Evolutionary conservation across 805 yeast genomes (phyloP).

Genomic region (Candida stauntonica): DNA sequence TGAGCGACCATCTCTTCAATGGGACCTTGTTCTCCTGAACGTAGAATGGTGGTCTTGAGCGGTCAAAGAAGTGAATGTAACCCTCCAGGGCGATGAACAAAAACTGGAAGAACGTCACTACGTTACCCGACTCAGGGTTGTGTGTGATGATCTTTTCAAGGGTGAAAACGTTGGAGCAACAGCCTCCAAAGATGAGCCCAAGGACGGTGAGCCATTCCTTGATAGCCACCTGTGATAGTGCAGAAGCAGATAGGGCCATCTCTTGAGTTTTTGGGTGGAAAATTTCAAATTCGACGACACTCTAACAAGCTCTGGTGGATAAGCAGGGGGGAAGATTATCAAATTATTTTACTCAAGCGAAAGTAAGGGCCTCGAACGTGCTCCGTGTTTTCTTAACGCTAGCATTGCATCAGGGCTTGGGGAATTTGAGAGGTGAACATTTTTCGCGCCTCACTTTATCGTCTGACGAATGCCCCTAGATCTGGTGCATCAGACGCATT

Average conservation of each 20-base stretch:
- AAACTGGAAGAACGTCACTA: slow-evolving; percentile 59
- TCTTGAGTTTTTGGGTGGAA: too few species aligned
- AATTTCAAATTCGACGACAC: too few species aligned
- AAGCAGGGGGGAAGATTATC: too few species aligned
- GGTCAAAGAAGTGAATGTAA: slow-evolving; percentile 33
- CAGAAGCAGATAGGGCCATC: slow-evolving; percentile 7
- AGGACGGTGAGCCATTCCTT: slow-evolving; percentile 23
- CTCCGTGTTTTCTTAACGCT: too few species aligned
- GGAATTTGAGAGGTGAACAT: too few species aligned
- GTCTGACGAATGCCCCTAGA: too few species aligned
- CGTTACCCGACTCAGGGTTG: slow-evolving; percentile 38
- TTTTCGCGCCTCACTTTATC: too few species aligned
- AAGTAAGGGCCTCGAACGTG: too few species aligned
- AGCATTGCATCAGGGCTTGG: too few species aligned
- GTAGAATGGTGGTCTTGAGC: slow-evolving; percentile 28
- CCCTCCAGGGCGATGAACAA: slow-evolving; percentile 45
- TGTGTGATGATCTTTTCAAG: slow-evolving; percentile 48
- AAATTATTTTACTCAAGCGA: too few species aligned
- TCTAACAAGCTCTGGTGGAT: too few species aligned
- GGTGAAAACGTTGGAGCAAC: slow-evolving; percentile 66
- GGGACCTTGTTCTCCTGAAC: slow-evolving; percentile 38
- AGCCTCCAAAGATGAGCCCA: slow-evolving; percentile 58
- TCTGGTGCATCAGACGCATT: too few species aligned
- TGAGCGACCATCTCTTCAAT: slow-evolving; percentile 37
- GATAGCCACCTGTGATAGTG: slow-evolving; percentile 18